Evolutionary conservation across 441 rosid species (phyloP).

Genomic region (Gossypium davidsonii): DNA sequence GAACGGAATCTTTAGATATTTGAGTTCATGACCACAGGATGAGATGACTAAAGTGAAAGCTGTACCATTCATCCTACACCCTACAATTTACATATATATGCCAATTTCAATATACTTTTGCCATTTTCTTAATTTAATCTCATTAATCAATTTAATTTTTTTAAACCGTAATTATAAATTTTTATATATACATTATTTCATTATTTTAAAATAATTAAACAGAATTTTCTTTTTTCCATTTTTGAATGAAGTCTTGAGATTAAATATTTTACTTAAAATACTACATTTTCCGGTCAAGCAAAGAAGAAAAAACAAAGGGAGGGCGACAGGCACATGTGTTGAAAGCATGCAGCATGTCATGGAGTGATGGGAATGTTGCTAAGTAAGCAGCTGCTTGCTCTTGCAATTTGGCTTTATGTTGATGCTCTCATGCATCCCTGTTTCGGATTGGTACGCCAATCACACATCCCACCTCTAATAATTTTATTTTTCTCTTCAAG

Average conservation of each 20-base stretch:
- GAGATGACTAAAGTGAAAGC: background rate
- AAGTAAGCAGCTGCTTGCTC: background rate
- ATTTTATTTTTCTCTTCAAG: background rate
- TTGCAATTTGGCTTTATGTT: background rate
- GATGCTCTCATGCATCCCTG: background rate
- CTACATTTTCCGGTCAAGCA: background rate
- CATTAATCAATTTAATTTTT: background rate
- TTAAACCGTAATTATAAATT: too few relatives aligned
- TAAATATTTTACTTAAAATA: too few relatives aligned
- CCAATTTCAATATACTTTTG: too few relatives aligned
- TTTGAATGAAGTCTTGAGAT: too few relatives aligned
- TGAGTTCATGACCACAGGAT: background rate
- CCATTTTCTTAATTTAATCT: background rate
- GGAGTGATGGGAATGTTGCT: background rate
- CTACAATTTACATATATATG: too few relatives aligned
- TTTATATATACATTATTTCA: too few relatives aligned
- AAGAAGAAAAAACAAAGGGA: background rate
- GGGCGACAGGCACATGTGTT: background rate
- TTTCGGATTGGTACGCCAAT: background rate
- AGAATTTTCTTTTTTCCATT: too few relatives aligned
- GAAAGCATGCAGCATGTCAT: background rate
- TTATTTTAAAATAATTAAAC: too few relatives aligned
- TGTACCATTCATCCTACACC: too few relatives aligned
- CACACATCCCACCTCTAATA: background rate
- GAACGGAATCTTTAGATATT: constrained; percentile 1